Percentiles rank a stretch among this genome's conserved stretches.
phyloP scores from a whole-genome alignment of 306 rosid species.

The Vicia sativa region DNA sequence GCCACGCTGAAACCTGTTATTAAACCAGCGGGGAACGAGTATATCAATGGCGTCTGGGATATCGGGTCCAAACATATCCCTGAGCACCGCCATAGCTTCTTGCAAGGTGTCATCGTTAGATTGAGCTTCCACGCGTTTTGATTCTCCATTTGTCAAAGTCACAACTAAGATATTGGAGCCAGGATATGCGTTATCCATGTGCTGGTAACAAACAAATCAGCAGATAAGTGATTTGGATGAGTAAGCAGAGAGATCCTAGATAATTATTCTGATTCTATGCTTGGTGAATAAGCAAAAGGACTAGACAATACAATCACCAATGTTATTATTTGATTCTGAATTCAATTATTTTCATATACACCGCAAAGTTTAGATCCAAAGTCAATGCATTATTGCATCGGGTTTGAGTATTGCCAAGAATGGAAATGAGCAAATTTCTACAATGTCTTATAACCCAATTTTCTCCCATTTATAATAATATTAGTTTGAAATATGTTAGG shows the following conservation, averaged over 20 bases:
- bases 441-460: constrained; percentile 28
- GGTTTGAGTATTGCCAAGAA: constrained; percentile 13
- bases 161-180: constrained; percentile 93
- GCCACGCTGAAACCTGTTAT: constrained; percentile 88
- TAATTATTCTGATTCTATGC: constrained; percentile 24
- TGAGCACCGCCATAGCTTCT: constrained; percentile 90
- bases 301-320: constrained; percentile 40
- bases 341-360: constrained; percentile 32
- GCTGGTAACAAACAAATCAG: constrained; percentile 68
- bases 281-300: constrained; percentile 20
- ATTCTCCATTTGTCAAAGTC: constrained; percentile 92
- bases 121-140: constrained; percentile 96
- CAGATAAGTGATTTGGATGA: constrained; percentile 40
- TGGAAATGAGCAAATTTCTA: constrained; percentile 32
- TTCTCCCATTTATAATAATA: constrained; percentile 29
- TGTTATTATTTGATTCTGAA: constrained; percentile 24
- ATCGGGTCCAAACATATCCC: constrained; percentile 81
- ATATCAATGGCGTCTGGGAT: constrained; percentile 81
- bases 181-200: constrained; percentile 96
- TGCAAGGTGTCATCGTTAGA: constrained; percentile 67
- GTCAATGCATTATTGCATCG: constrained; percentile 39
- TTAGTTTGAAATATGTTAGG: constrained; percentile 32
- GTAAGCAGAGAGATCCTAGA: constrained; percentile 24
- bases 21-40: constrained; percentile 92
- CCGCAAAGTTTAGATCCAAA: constrained; percentile 28